Conservation (phyloP, 2,329 filamentous ascomycete species). For the Alternaria conjuncta region DNA sequence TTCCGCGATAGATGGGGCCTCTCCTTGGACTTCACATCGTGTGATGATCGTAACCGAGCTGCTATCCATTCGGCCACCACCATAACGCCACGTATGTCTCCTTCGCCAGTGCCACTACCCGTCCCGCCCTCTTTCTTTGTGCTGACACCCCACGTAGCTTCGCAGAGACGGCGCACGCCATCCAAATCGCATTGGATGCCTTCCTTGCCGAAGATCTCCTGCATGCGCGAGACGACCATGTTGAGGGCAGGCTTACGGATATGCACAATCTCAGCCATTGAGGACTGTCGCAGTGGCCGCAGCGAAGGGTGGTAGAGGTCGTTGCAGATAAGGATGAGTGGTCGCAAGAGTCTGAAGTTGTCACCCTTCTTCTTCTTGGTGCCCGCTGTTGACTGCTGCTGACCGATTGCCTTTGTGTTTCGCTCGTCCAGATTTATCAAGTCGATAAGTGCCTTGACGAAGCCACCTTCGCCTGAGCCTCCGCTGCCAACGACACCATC, state of each 20-base stretch:
- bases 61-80: slow-evolving; percentile 89
- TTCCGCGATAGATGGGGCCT: slow-evolving; percentile 67
- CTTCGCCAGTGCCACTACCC: slow-evolving; percentile 68
- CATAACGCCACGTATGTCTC: slow-evolving; percentile 83
- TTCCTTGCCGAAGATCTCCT: slow-evolving; percentile 85
- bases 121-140: slow-evolving; percentile 69
- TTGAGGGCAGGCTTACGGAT: slow-evolving; percentile 88
- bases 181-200: slow-evolving; percentile 88
- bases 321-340: slow-evolving; percentile 94
- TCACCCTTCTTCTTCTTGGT: slow-evolving; percentile 76
- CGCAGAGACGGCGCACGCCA: slow-evolving; percentile 82
- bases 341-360: slow-evolving; percentile 83
- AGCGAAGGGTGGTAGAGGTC: slow-evolving; percentile 94
- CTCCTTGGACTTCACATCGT: slow-evolving; percentile 45
- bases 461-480: slow-evolving; percentile 81
- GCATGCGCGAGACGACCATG: slow-evolving; percentile 81
- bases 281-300: slow-evolving; percentile 79
- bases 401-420: slow-evolving; percentile 62
- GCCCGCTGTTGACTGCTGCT: slow-evolving; percentile 41
- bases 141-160: slow-evolving; percentile 81
- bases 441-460: slow-evolving; percentile 93
- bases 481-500: slow-evolving; percentile 84
- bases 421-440: slow-evolving; percentile 85
- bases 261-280: slow-evolving; percentile 89
- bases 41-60: slow-evolving; percentile 64